Base-by-base conservation (phyloP, 225 moss, liverwort and hornwort species). In the Asterella californica region DNA sequence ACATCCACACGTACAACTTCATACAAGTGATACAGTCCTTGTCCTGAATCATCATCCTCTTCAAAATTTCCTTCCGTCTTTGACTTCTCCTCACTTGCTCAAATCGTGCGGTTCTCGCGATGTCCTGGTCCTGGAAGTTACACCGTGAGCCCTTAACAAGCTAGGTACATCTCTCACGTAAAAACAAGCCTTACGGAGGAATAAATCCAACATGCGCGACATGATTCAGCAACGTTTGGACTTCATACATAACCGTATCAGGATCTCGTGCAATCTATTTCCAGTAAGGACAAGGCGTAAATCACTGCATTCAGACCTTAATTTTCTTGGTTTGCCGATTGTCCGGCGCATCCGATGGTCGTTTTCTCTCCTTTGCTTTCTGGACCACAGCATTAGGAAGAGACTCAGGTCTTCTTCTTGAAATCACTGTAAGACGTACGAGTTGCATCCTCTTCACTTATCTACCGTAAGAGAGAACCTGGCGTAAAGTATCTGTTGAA, bases 61-160 rank as follows among this genome's bases (percentile, higher is more conserved):
- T 81, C 72, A n/a, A 59, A 42, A 54, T 79, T 4, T 78, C 82
- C 66, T 57, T 61, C 79, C 79, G 15, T 84, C 87, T 87, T 79
- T 92, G 90, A 80, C 92, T 91, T 90, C 95, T n/a, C n/a, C n/a
- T 89, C 24, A 99, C 92, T 90, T 95, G 95, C 75, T 99, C 90
- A 85, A 99, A 99, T 15, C 93, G 89, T 60, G 97, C 95, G 66
- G 78, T 84, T 84, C 83, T 90, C 18, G 92, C 84, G 78, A 88
- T 76, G 36, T 82, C 86, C 85, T 89, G 75, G 42, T 53, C 30
- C 29, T 82, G 50, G 42, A 73, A 48, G 73, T 15, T 6, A 27
- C 25, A 73, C 6, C 15, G 30, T 48, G 50, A 48, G 50, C 27
- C 15, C 15, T 50, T 30, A 49, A 50, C 73, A 34, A 9, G 5